phyloP scores from a whole-genome alignment of 2,329 filamentous ascomycete genomes.

The Aspergillus sp. region DNA sequence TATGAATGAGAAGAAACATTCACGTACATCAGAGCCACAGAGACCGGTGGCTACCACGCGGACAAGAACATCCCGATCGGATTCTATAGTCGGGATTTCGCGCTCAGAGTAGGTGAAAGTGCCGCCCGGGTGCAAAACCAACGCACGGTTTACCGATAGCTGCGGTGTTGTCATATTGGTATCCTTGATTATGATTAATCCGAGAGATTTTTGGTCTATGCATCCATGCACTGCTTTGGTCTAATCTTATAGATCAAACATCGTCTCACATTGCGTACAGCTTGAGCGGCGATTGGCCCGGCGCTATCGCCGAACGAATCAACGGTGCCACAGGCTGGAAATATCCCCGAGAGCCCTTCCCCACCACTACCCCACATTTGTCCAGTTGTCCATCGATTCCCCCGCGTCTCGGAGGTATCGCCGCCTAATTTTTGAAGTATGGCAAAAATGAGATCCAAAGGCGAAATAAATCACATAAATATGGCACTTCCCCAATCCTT shows the following conservation, averaged over 20 bases:
- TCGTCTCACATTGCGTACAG: too few relatives aligned
- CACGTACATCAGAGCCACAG: conserved; percentile 72
- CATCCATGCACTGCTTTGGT: background rate
- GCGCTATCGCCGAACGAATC: background rate
- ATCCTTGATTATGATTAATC: background rate
- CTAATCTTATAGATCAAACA: background rate
- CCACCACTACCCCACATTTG: background rate
- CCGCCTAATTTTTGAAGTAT: background rate
- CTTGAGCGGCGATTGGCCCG: background rate
- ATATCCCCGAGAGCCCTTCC: background rate
- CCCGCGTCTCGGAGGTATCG: background rate
- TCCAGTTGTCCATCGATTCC: background rate
- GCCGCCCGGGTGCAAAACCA: background rate
- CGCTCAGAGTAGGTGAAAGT: conserved; percentile 5
- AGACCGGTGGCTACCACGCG: conserved; percentile 80
- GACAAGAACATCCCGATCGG: conserved; percentile 69
- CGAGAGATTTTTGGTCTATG: background rate
- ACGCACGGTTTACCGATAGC: background rate
- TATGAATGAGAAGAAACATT: conserved; percentile 23
- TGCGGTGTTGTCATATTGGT: background rate
- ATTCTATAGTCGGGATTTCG: conserved; percentile 19
- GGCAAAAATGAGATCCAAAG: background rate
- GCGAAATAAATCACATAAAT: background rate
- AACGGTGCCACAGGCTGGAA: background rate
- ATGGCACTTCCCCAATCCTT: background rate